Evolutionary conservation across 768 basidiomycete genomes (phyloP).

Genomic region (Amanita exitialis): DNA sequence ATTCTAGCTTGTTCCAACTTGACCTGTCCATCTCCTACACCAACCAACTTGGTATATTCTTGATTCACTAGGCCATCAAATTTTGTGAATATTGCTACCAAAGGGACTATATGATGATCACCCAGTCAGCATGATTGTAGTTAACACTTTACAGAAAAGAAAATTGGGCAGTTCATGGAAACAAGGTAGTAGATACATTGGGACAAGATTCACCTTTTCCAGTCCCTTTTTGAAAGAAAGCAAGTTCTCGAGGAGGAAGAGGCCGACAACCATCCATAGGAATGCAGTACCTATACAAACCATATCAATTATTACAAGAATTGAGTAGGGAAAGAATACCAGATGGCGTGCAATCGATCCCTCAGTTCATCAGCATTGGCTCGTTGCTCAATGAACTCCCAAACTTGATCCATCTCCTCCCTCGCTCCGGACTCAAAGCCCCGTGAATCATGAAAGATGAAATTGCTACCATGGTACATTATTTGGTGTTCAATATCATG

Average conservation of each 20-base stretch:
- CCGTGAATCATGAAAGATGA: constrained; percentile 31
- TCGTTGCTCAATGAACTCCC: constrained; percentile 18
- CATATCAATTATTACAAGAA: background rate
- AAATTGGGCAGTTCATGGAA: too few relatives aligned
- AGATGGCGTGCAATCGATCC: constrained; percentile 27
- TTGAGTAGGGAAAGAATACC: constrained; percentile 14
- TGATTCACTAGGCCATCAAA: constrained; percentile 17
- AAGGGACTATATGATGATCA: background rate
- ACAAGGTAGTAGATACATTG: background rate
- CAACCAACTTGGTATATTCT: constrained; percentile 9
- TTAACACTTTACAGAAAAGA: too few relatives aligned
- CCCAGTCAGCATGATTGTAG: background rate
- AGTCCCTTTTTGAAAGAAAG: background rate
- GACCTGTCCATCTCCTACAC: constrained; percentile 7
- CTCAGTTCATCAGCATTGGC: constrained; percentile 10
- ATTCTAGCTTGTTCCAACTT: background rate
- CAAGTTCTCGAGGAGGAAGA: background rate
- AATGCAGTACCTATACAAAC: background rate
- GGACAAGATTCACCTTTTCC: constrained; percentile 13
- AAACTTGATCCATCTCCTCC: constrained; percentile 18
- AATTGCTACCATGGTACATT: constrained; percentile 20
- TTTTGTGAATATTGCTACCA: background rate
- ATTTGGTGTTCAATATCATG: constrained; percentile 23
- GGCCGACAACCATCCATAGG: background rate
- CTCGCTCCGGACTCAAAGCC: constrained; percentile 27